These are phyloP conservation scores for Puccinellia tenuiflora DNA, from an alignment of 176 grass and related monocot genomes.

Conservation along the genomic window DNA sequence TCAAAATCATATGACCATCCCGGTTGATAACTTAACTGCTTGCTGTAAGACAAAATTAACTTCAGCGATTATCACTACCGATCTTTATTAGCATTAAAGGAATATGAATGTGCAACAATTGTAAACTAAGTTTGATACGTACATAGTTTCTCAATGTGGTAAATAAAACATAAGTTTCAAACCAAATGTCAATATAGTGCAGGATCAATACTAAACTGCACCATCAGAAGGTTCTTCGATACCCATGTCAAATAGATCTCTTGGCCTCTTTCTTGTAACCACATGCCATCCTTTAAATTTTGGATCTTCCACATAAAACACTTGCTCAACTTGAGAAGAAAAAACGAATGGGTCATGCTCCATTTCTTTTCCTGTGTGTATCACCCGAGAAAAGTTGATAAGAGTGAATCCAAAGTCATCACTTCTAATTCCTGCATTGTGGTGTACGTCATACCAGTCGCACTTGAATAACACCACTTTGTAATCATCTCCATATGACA, in stretches of 20 bases:
- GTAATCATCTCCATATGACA: not conserved
- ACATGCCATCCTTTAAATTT: not conserved
- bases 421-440: not conserved
- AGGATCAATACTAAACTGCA: not conserved
- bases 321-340: not conserved
- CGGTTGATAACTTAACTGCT: not conserved
- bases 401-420: not conserved
- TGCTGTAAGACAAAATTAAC: not conserved
- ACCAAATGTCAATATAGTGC: not conserved
- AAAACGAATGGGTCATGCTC: not conserved
- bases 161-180: not conserved
- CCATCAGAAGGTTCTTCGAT: not conserved
- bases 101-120: not conserved
- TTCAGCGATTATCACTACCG: not conserved
- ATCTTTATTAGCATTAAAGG: not conserved
- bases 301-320: not conserved
- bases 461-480: not conserved
- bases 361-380: not conserved
- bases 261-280: not conserved
- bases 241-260: slow-evolving; percentile 3
- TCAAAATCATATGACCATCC: too few species aligned
- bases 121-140: not conserved
- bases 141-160: not conserved
- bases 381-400: not conserved
- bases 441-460: not conserved